These are phyloP conservation scores for Orbilia ellipsospora DNA, from an alignment of 2,329 filamentous ascomycete species.

Conservation along the genomic window DNA sequence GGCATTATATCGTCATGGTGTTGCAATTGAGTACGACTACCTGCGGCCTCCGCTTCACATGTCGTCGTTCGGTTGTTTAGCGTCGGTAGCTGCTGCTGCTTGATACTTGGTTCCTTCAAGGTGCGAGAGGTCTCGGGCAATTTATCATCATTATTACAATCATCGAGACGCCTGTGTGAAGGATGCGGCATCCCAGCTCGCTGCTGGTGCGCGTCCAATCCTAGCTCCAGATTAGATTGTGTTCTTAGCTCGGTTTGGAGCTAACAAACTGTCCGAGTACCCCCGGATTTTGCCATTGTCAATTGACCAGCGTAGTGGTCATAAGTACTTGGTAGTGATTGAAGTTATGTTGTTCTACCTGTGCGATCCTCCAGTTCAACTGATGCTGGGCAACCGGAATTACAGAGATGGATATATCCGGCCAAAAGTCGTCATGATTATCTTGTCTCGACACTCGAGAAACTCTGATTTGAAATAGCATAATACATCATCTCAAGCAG, in stretches of 20 bases:
- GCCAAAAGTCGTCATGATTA: too few relatives aligned
- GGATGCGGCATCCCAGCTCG: slow-evolving; percentile 19
- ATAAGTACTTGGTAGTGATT: not conserved
- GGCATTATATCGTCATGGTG: slow-evolving; percentile 42
- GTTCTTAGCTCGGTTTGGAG: not conserved
- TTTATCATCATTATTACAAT: not conserved
- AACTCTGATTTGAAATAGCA: too few relatives aligned
- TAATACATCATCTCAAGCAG: too few relatives aligned
- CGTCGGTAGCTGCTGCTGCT: not conserved
- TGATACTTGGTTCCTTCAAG: slow-evolving; percentile 14
- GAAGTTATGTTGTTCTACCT: not conserved
- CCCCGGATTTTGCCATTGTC: slow-evolving; percentile 13
- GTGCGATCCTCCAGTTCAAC: not conserved
- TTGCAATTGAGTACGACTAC: slow-evolving; percentile 7
- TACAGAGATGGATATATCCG: not conserved
- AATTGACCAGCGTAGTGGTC: slow-evolving; percentile 13
- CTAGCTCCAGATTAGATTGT: slow-evolving; percentile 2
- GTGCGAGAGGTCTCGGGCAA: slow-evolving; percentile 1
- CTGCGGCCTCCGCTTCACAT: slow-evolving; percentile 29
- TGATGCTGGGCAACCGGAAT: not conserved
- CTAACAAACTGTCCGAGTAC: slow-evolving; percentile 10
- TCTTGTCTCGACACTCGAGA: too few relatives aligned
- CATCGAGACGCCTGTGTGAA: not conserved
- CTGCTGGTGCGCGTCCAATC: slow-evolving; percentile 3
- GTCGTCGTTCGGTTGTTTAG: slow-evolving; percentile 5